phyloP scores from a whole-genome alignment of 225 moss, liverwort and hornwort species.

The Ulota crispa region DNA sequence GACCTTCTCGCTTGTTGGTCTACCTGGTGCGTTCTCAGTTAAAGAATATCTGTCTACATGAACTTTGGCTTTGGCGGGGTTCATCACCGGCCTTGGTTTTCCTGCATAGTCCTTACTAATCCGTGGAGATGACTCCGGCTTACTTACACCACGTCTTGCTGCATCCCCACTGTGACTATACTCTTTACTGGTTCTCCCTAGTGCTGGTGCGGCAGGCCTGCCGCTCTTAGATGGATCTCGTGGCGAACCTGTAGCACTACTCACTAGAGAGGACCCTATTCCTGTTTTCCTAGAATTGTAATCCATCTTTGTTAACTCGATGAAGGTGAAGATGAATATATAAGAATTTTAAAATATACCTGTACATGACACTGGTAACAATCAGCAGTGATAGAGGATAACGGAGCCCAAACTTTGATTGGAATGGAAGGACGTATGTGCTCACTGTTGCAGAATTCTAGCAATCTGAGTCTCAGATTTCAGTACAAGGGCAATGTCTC shows the following conservation, averaged over 20 bases:
- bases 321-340: constrained; percentile 7
- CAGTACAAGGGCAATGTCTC: not conserved
- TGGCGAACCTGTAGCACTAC: constrained; percentile 20
- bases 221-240: constrained; percentile 27
- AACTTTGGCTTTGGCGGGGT: constrained; percentile 10
- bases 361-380: constrained; percentile 14
- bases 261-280: constrained; percentile 16
- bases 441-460: not conserved
- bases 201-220: constrained; percentile 8
- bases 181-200: constrained; percentile 24
- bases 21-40: constrained; percentile 12
- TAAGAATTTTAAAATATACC: not conserved
- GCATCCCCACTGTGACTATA: constrained; percentile 8
- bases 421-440: not conserved
- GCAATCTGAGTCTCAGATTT: not conserved
- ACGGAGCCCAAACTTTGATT: not conserved
- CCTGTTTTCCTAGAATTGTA: constrained; percentile 20
- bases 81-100: constrained; percentile 13
- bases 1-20: constrained; percentile 20
- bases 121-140: constrained; percentile 11
- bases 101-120: constrained; percentile 4
- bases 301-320: constrained; percentile 23
- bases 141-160: constrained; percentile 20
- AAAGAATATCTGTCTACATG: constrained; percentile 22
- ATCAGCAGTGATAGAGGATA: constrained; percentile 1